Conservation (phyloP, 257 asterid species). For the Capsicum rhomboideum region DNA sequence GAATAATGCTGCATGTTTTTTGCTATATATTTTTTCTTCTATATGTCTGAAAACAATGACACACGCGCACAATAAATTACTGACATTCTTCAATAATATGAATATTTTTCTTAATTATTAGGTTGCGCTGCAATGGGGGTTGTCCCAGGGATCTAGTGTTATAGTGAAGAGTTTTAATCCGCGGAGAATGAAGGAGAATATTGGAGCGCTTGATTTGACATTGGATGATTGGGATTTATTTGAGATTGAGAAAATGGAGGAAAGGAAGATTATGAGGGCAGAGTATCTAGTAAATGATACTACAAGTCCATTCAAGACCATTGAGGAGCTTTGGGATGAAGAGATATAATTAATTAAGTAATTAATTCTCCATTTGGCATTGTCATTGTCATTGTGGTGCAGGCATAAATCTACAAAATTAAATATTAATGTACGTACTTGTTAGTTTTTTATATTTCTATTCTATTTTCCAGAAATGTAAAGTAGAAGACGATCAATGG, state of each 20-base stretch:
- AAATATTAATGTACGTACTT: neutral
- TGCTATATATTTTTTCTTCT: no score
- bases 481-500: no score
- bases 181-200: constrained; percentile 64
- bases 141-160: constrained; percentile 56
- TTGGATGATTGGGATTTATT: constrained; percentile 37
- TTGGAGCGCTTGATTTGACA: constrained; percentile 39
- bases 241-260: constrained; percentile 46
- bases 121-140: constrained; percentile 73
- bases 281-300: constrained; percentile 52
- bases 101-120: neutral
- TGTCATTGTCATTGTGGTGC: neutral
- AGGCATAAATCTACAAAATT: neutral
- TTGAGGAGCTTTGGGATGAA: constrained; percentile 79
- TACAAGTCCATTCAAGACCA: constrained; percentile 69
- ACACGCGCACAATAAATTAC: neutral
- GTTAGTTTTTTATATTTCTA: neutral
- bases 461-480: no score
- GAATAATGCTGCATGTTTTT: no score
- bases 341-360: constrained; percentile 32
- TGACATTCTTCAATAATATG: neutral
- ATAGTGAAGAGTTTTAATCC: constrained; percentile 74
- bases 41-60: no score
- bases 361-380: neutral
- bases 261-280: constrained; percentile 69